A percentile compares a stretch with the other conserved stretches of the same genome.
Evolutionary conservation across 495 filamentous ascomycete genomes (phyloP).

Genomic region (Cladorrhinum samala): DNA sequence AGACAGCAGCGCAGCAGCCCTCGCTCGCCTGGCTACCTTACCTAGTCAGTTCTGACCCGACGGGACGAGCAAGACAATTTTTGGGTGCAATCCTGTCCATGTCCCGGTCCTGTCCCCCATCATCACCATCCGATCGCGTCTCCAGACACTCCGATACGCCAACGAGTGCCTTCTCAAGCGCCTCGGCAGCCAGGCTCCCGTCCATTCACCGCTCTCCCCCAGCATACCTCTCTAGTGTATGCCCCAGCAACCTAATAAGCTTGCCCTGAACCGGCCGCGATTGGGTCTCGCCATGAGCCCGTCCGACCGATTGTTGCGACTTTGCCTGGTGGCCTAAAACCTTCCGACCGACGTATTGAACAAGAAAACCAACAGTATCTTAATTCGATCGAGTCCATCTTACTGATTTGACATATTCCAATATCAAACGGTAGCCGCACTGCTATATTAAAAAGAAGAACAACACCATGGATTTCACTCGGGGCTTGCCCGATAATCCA

Average conservation of each 20-base stretch:
- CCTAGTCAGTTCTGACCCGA: slow-evolving; percentile 4
- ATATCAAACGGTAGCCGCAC: not conserved
- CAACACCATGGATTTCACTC: slow-evolving; percentile 25
- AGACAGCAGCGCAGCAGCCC: slow-evolving; percentile 16
- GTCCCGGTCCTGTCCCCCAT: not conserved
- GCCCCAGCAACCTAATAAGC: slow-evolving; percentile 2
- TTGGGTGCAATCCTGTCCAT: not conserved
- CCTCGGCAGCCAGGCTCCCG: not conserved
- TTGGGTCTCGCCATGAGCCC: slow-evolving; percentile 23
- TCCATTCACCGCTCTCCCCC: slow-evolving; percentile 12
- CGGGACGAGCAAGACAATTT: not conserved
- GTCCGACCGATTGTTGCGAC: slow-evolving; percentile 17
- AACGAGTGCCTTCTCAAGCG: no score
- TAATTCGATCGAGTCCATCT: not conserved
- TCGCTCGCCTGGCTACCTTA: slow-evolving; percentile 1
- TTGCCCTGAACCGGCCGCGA: slow-evolving; percentile 13
- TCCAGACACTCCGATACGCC: not conserved
- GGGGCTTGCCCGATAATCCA: slow-evolving; percentile 37
- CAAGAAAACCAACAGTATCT: not conserved
- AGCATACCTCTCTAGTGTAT: not conserved
- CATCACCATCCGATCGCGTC: not conserved
- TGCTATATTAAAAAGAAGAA: not conserved
- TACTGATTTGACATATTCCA: not conserved
- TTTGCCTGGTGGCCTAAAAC: slow-evolving; percentile 18
- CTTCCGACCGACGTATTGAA: not conserved